Evolutionary conservation across 257 asterid species (phyloP).

Genomic region (Salvia splendens): DNA sequence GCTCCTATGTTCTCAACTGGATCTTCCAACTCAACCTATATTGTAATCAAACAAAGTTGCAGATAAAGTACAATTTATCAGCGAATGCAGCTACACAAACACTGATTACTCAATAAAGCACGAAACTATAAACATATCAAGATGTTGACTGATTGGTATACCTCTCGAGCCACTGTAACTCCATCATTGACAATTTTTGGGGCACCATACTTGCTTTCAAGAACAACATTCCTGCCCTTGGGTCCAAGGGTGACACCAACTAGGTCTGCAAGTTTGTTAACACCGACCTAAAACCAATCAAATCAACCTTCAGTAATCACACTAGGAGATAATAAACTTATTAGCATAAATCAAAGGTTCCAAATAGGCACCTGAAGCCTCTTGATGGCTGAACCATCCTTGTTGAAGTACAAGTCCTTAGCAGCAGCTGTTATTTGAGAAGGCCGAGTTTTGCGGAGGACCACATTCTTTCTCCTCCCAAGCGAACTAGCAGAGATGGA

Average conservation of each 20-base stretch:
- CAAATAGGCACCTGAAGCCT: conserved; percentile 61
- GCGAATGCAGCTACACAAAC: not conserved
- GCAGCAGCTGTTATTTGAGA: conserved; percentile 73
- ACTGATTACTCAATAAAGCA: not conserved
- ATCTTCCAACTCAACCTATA: conserved; percentile 92
- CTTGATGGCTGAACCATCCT: conserved; percentile 96
- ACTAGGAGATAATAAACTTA: not conserved
- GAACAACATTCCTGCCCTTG: conserved; percentile 94
- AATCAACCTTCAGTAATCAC: conserved; percentile 10
- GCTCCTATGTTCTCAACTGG: conserved; percentile 98
- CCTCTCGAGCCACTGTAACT: conserved; percentile 96
- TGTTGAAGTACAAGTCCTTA: conserved; percentile 86
- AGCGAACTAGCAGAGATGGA: conserved; percentile 57
- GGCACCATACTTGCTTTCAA: conserved; percentile 96
- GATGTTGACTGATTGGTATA: conserved; percentile 20
- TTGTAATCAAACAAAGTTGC: conserved; percentile 9
- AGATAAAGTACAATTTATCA: not conserved
- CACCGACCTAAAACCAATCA: conserved; percentile 63
- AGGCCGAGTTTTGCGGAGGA: conserved; percentile 44
- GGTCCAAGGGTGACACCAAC: conserved; percentile 99
- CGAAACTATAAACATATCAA: not conserved
- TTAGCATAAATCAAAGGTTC: conserved; percentile 1
- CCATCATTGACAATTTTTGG: conserved; percentile 98
- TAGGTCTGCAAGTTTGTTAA: conserved; percentile 89
- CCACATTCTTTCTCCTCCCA: conserved; percentile 54